These are phyloP conservation scores for Oldenlandia corymbosa DNA, from an alignment of 257 asterid species.

Conservation along the genomic window DNA sequence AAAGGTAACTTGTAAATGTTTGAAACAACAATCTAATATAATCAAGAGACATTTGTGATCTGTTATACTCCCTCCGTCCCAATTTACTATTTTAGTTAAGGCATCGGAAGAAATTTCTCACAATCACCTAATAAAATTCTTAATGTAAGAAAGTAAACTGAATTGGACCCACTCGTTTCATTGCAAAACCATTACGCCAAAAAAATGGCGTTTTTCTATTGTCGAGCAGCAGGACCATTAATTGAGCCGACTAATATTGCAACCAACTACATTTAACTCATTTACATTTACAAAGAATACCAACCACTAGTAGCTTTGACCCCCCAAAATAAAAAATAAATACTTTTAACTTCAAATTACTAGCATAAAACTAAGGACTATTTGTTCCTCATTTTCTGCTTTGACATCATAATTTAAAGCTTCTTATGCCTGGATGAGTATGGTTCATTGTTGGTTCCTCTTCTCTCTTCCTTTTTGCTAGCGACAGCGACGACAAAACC, in stretches of 20 bases:
- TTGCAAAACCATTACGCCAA: too few species aligned
- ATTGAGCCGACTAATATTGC: background rate
- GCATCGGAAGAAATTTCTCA: too few species aligned
- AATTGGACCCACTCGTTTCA: too few species aligned
- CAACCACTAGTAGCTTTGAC: background rate
- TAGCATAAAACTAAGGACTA: background rate
- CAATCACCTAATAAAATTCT: background rate
- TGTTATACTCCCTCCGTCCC: too few species aligned
- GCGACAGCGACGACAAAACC: constrained; percentile 51
- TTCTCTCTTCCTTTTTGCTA: constrained; percentile 56
- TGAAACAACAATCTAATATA: too few species aligned
- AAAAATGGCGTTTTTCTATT: background rate
- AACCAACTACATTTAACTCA: constrained; percentile 5
- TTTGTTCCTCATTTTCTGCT: background rate
- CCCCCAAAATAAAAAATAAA: too few species aligned
- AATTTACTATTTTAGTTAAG: too few species aligned
- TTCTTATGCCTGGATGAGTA: constrained; percentile 28
- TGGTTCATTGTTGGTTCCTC: constrained; percentile 30
- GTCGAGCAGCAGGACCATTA: constrained; percentile 8
- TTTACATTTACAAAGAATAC: constrained; percentile 4
- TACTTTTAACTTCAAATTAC: background rate
- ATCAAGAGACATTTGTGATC: too few species aligned
- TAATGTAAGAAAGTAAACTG: too few species aligned
- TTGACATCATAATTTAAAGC: constrained; percentile 26
- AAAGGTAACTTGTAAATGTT: too few species aligned